phyloP scores from a whole-genome alignment of 1,284 basidiomycete species.

The Microbotryum violaceum region DNA sequence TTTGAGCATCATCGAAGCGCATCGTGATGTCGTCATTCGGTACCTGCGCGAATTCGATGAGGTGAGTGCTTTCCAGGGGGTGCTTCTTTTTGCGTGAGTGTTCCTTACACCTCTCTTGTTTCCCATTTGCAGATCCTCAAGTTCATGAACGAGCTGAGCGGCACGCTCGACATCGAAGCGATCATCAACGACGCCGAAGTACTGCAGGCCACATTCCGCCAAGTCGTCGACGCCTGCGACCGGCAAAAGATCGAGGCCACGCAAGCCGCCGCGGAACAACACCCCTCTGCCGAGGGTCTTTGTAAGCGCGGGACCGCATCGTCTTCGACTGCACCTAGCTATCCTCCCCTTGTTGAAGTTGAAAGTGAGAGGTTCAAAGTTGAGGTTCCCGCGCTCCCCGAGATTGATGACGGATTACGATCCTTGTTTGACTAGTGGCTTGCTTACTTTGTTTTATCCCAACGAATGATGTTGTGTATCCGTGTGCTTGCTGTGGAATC shows the following conservation, averaged over 20 bases:
- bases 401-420: background rate
- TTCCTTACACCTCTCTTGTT: conserved; percentile 34
- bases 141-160: conserved; percentile 38
- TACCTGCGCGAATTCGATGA: conserved; percentile 71
- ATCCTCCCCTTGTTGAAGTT: background rate
- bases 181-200: conserved; percentile 91
- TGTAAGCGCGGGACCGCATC: background rate
- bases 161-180: conserved; percentile 84
- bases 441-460: background rate
- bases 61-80: conserved; percentile 7
- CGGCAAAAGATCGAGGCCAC: conserved; percentile 11
- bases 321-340: background rate
- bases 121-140: conserved; percentile 78
- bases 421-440: background rate
- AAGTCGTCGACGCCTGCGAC: conserved; percentile 42
- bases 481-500: no score
- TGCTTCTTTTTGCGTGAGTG: background rate
- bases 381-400: background rate
- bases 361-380: background rate
- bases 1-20: conserved; percentile 83
- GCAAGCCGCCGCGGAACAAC: background rate
- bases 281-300: background rate
- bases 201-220: conserved; percentile 73
- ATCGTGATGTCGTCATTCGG: conserved; percentile 84
- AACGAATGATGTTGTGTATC: background rate